Conservation (phyloP, 257 asterid species). For the Gentiana macrophylla region DNA sequence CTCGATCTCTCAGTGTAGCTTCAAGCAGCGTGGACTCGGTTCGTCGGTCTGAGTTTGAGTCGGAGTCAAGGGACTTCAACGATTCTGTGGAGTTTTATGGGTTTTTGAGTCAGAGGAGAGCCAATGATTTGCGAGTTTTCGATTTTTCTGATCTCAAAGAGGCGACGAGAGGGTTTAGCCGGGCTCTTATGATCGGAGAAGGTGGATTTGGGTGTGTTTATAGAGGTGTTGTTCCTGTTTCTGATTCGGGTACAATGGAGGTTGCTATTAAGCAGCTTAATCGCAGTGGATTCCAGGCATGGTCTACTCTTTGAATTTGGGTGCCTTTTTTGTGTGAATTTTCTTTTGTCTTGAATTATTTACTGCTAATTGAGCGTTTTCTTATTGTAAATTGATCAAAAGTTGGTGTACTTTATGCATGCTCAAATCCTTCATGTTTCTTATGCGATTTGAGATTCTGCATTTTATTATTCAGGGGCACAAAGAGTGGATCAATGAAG, state of each 20-base stretch:
- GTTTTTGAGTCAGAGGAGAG: conserved; percentile 49
- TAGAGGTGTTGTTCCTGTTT: conserved; percentile 40
- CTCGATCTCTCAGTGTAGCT: conserved; percentile 78
- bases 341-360: neutral
- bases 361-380: neutral
- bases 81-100: conserved; percentile 53
- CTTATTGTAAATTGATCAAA: too few relatives aligned
- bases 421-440: conserved; percentile 1
- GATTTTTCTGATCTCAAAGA: conserved; percentile 59
- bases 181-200: conserved; percentile 68
- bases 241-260: conserved; percentile 26
- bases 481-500: conserved; percentile 95
- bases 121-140: conserved; percentile 66
- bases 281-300: conserved; percentile 93
- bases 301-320: conserved; percentile 15
- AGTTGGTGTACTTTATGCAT: neutral
- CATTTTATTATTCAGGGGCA: conserved; percentile 97
- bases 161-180: conserved; percentile 66
- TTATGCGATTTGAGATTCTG: conserved; percentile 20
- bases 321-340: neutral
- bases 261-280: conserved; percentile 89
- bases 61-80: conserved; percentile 58
- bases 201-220: conserved; percentile 92
- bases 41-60: conserved; percentile 65
- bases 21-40: conserved; percentile 53